phyloP scores from a whole-genome alignment of 1,284 basidiomycete genomes.

The Irpex sp. region DNA sequence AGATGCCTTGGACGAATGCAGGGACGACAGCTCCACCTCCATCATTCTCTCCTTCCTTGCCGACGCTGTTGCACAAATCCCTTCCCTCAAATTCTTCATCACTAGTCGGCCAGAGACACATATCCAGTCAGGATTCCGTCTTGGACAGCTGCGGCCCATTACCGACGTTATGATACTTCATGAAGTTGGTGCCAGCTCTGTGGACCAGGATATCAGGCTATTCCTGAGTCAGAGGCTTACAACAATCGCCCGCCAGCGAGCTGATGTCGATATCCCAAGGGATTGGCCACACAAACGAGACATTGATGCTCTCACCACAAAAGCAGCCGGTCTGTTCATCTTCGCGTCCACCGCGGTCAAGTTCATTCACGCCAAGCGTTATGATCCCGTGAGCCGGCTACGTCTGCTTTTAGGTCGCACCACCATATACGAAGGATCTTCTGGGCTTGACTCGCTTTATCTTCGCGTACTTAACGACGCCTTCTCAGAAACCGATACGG shows the following conservation, averaged over 20 bases:
- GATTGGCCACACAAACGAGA: slow-evolving; percentile 15
- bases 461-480: not conserved
- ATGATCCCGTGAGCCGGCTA: not conserved
- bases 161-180: slow-evolving; percentile 11
- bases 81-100: slow-evolving; percentile 19
- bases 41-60: slow-evolving; percentile 16
- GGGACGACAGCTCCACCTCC: slow-evolving; percentile 17
- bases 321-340: slow-evolving; percentile 21
- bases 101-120: slow-evolving; percentile 23
- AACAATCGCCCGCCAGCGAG: not conserved
- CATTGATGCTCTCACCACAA: slow-evolving; percentile 10
- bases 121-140: slow-evolving; percentile 15
- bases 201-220: slow-evolving; percentile 16
- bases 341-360: slow-evolving; percentile 21
- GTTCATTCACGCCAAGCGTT: slow-evolving; percentile 13
- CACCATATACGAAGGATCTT: not conserved
- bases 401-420: not conserved
- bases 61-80: not conserved
- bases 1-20: slow-evolving; percentile 28
- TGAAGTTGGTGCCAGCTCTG: slow-evolving; percentile 11
- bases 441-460: not conserved
- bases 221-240: slow-evolving; percentile 11
- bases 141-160: not conserved
- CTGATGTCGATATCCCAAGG: slow-evolving; percentile 4
- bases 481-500: not conserved